Evolutionary conservation across 805 yeast genomes (phyloP), one percentile per base, ranked within the genome.

Genomic region (Blastobotrys peoriensis): DNA sequence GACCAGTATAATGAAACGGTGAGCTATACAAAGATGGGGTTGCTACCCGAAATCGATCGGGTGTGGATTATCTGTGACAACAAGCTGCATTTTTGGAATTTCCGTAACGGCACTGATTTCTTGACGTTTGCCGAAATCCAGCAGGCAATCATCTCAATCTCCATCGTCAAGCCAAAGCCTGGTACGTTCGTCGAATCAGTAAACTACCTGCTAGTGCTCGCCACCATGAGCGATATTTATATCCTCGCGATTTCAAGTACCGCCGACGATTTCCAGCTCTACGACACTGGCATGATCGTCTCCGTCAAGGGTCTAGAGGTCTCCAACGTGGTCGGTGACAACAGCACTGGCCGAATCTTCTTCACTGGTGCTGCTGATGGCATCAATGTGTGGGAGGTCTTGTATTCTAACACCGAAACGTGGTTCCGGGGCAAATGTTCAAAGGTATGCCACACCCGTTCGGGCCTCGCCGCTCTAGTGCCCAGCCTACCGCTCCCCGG

Each of bases 51-150:
- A 46, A 73, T 93, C 23, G 76, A 78, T 49, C 77, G 95, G 47
- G 79, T 89, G 10, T 93, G 97, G 96, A 74, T 91, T 25, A 78
- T 83, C 2, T 77, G 81, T 25, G 97, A 87, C 58, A 82, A 83
- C 60, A 83, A 83, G 55, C 69, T 91, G 55, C 76, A 84, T 27
- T 71, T 94, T 19, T 93, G 98, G 98, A 83, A 88, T 61, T 79
- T 82, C 58, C 57, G 66, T 5, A 76, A 74, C 46, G 71, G 78
- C 9, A 73, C 75, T 22, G 91, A 83, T 47, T 85, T 79, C 58
- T 80, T 81, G 55, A 78, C 87, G 5, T 83, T 91, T 41, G 97
- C 87, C 60, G 94, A 83, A 52, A 75, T 88, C 50, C 74, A 78
- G 43, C 86, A 85, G 53, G 76, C 93, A 1, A 86, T 93, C 40